Percentiles rank a stretch among this genome's conserved stretches.
Conservation (phyloP, 2,329 filamentous ascomycete genomes). For the Emergomyces pasteurianus region DNA sequence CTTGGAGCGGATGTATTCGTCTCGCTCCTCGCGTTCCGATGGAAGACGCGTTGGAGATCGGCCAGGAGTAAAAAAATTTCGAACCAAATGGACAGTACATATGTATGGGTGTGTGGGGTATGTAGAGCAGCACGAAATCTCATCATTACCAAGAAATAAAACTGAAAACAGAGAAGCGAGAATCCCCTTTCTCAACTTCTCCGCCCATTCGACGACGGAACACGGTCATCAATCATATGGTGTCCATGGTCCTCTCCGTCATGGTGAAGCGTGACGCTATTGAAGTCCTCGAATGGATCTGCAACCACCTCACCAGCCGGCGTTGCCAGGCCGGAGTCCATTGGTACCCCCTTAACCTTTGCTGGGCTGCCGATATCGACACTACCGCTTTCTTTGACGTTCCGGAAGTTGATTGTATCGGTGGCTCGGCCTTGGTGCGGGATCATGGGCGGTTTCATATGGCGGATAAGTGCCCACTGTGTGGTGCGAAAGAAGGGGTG, state of each 20-base stretch:
- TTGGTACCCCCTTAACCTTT: constrained; percentile 61
- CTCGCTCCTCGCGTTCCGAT: neutral
- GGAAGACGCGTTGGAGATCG: neutral
- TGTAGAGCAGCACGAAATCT: neutral
- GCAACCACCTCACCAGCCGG: constrained; percentile 61
- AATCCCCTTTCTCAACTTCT: neutral
- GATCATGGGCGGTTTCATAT: constrained; percentile 96
- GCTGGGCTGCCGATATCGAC: constrained; percentile 52
- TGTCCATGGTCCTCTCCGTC: constrained; percentile 61
- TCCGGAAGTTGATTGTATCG: constrained; percentile 94
- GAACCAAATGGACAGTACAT: neutral
- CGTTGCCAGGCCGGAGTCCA: constrained; percentile 76
- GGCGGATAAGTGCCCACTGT: constrained; percentile 91
- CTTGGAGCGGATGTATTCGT: neutral
- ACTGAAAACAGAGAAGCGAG: neutral
- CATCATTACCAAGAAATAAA: neutral
- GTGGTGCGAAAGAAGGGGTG: constrained; percentile 95
- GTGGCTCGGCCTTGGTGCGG: constrained; percentile 80
- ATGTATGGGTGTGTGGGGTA: too few relatives aligned
- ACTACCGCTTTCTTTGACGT: constrained; percentile 93
- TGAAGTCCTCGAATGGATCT: constrained; percentile 97
- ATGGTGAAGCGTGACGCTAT: constrained; percentile 93
- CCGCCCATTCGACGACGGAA: neutral
- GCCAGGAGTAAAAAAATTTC: neutral
- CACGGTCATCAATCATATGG: constrained; percentile 10